phyloP scores from a whole-genome alignment of 495 filamentous ascomycete genomes.

The Xylaria nigripes region DNA sequence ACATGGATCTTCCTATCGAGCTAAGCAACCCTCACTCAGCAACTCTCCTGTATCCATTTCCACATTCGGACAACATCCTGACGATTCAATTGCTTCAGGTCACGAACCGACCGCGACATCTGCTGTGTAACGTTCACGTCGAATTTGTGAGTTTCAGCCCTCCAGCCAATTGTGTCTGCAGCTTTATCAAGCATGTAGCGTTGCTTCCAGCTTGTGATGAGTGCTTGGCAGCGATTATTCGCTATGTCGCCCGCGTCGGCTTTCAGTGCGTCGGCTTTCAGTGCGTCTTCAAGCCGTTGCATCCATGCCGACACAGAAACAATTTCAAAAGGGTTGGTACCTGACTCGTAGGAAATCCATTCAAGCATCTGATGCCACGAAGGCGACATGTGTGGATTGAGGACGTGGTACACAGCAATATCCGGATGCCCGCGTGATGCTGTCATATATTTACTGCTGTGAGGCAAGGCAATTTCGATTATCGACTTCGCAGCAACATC shows the following conservation, averaged over 20 bases:
- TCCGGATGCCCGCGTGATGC: neutral
- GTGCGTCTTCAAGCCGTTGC: constrained; percentile 24
- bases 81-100: constrained; percentile 31
- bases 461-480: constrained; percentile 26
- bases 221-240: constrained; percentile 31
- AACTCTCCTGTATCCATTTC: constrained; percentile 32
- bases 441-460: neutral
- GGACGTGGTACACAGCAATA: constrained; percentile 40
- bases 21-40: no score
- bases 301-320: constrained; percentile 37
- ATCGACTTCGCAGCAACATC: constrained; percentile 46
- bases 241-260: constrained; percentile 15
- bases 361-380: constrained; percentile 39
- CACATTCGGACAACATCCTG: constrained; percentile 36
- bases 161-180: neutral
- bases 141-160: constrained; percentile 21
- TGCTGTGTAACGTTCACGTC: constrained; percentile 24
- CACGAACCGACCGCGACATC: constrained; percentile 24
- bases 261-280: constrained; percentile 10
- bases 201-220: constrained; percentile 42
- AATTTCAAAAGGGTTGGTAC: constrained; percentile 26
- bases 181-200: constrained; percentile 8
- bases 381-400: constrained; percentile 35
- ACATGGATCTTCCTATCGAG: no score
- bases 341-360: constrained; percentile 30